Evolutionary conservation across 2,329 filamentous ascomycete species (phyloP), one percentile per base, ranked within the genome.

Genomic region (Zymoseptoria ardabiliae): DNA sequence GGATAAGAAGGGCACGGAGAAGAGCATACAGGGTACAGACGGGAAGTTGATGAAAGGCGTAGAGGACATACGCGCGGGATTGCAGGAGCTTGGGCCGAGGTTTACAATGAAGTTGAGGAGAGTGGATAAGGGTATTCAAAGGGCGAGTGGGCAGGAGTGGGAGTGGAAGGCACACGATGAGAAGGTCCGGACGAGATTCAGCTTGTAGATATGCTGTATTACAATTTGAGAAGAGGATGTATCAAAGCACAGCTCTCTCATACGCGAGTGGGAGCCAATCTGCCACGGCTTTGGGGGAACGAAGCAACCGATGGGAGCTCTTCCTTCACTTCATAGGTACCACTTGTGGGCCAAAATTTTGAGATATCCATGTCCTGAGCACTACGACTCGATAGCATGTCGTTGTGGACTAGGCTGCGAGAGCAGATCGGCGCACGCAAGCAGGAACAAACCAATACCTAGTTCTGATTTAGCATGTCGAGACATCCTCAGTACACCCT

Each of bases 141-240:
- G 74, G 78, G 87, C 75, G 53, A 86, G 84, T 74, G 90, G 91
- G 45, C 84, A 91, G 66, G 90, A 96, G 71, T 97, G 94, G 93
- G 85, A 97, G 73, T 99, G 94, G 94, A 95, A 96, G 78, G 88
- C 89, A 10, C 86, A 86, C 72, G 95, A 94, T 87, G 94, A 99
- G 78, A 97, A 97, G 80, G 81, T 89, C 71, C 82, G 94, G 70
- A 97, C 93, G 66, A 87, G 90, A 73, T 99, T 97, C 78, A 94
- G 95, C 76, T 79, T 99, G 72, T 97, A 77, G 61, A 51, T 50
- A 19, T 45, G 35, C 5, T 45, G 13, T n/a, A 45, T n/a, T 8
- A 45, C 17, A 2, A 2, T 7, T 17, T n/a, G 11, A 28, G 25
- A 28, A 28, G 8, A 28, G 25, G 6, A 28, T 45, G 35, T 45